Base-by-base conservation (phyloP, 2,329 filamentous ascomycete species). In the Cercospora sp. region DNA sequence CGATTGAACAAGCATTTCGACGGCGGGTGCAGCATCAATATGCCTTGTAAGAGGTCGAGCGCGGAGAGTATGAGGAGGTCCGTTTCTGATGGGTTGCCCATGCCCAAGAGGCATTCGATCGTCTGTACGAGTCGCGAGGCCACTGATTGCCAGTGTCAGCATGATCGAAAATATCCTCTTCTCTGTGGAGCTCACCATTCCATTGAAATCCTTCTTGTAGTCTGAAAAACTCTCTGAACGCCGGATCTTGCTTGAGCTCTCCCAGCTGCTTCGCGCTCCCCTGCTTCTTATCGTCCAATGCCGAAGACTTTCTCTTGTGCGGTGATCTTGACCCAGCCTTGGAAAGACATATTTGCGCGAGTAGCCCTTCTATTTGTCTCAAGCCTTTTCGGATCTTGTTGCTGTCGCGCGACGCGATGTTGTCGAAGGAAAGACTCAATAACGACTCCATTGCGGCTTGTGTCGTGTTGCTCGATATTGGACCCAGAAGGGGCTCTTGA, bases 141-240 rank as follows among this genome's bases (percentile, higher is more conserved):
- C 65, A 98, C 92, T 88, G 70, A 53, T 32, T 2, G 24, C 26
- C 13, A 34, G 32, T 21, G 37, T 74, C 49, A 72, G 71, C 62
- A 63, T 49, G n/a, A 9, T 16, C 40, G 59, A 30, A 57, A 34
- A 55, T 13, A 9, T 26, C 3, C 28, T 63, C 16, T 16, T 43
- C 3, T 12, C 34, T 24, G 9, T 53, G 24, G 4, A 45, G 82
- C 68, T 79, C 32, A 89, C 88, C 86, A 82, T 99, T 99, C 91
- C 93, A 98, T 82, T 98, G 93, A 78, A 99, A 99, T 2, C 94
- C 92, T 77, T 98, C 94, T 80, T 99, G 95, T 72, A 98, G 80
- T 79, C 97, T 93, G 84, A 97, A 97, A 83, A 98, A 98, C 80
- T 97, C 93, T 73, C 92, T 86, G 78, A 97, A 98, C 21, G 94